Conservation (phyloP, 768 basidiomycete genomes). For the Termitomyces sp. region DNA sequence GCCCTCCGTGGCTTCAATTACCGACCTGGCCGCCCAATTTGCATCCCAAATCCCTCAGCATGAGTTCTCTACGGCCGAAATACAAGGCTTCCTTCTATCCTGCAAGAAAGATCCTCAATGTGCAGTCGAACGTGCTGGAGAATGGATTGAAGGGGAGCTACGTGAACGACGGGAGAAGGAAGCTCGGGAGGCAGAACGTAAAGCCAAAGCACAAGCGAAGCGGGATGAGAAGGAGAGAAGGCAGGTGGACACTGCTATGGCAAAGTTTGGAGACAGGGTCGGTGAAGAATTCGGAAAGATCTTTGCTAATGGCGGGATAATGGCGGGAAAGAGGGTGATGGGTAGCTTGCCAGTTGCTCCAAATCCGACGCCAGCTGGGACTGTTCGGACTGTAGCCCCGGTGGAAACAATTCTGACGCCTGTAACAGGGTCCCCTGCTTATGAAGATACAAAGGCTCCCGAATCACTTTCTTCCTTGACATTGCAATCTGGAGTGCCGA, state of each 20-base stretch:
- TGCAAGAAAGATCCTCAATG: constrained; percentile 36
- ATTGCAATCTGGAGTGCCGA: neutral
- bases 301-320: constrained; percentile 5
- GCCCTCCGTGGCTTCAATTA: constrained; percentile 10
- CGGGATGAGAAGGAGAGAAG: constrained; percentile 20
- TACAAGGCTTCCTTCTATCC: constrained; percentile 55
- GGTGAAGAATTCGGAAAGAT: constrained; percentile 1
- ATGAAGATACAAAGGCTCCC: constrained; percentile 6
- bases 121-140: constrained; percentile 28
- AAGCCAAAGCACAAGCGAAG: constrained; percentile 21
- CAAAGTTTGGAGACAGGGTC: too few relatives aligned
- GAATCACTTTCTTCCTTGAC: neutral
- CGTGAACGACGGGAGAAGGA: constrained; percentile 29
- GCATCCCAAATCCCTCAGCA: constrained; percentile 37
- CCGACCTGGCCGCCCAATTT: constrained; percentile 38
- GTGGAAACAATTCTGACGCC: neutral
- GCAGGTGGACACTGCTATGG: constrained; percentile 22
- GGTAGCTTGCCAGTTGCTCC: neutral
- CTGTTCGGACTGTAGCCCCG: neutral
- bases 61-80: constrained; percentile 55
- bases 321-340: neutral
- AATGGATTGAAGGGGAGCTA: constrained; percentile 42
- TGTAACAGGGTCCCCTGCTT: constrained; percentile 14
- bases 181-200: constrained; percentile 29
- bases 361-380: neutral